Percentiles rank a stretch among this genome's conserved stretches.
Conservation (phyloP, 139 green algal genomes). For the Chlamydomonas urium region DNA sequence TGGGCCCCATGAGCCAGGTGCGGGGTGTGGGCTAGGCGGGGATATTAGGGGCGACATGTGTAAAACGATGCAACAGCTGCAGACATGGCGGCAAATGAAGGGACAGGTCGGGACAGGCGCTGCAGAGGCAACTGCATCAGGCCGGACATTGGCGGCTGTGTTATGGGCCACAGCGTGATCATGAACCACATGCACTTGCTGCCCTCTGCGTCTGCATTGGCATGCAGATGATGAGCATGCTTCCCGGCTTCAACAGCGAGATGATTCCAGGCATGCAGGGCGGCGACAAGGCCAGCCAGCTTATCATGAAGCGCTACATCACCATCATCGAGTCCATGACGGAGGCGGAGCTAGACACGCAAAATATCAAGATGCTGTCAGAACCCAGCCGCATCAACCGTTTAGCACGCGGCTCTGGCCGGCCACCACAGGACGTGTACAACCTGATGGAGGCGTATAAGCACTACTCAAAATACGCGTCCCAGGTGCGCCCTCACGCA, state of each 20-base stretch:
- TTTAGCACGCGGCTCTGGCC: conserved; percentile 51
- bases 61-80: too few relatives aligned
- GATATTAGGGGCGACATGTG: too few relatives aligned
- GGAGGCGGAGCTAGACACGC: conserved; percentile 49
- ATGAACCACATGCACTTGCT: too few relatives aligned
- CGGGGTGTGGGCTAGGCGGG: too few relatives aligned
- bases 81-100: too few relatives aligned
- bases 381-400: conserved; percentile 50
- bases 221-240: conserved; percentile 91
- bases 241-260: conserved; percentile 85
- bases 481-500: conserved; percentile 23
- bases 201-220: too few relatives aligned
- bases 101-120: too few relatives aligned
- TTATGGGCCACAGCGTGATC: too few relatives aligned
- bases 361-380: conserved; percentile 42
- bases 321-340: conserved; percentile 99
- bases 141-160: too few relatives aligned
- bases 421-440: conserved; percentile 19
- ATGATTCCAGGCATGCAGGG: conserved; percentile 63
- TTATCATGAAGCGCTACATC: conserved; percentile 89
- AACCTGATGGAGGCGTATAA: conserved; percentile 85
- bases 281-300: conserved; percentile 79
- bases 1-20: conserved; percentile 87
- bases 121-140: too few relatives aligned
- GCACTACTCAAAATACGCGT: conserved; percentile 80